Conservation (phyloP, 129 eudicot genomes). For the Ambrosia trifida region DNA sequence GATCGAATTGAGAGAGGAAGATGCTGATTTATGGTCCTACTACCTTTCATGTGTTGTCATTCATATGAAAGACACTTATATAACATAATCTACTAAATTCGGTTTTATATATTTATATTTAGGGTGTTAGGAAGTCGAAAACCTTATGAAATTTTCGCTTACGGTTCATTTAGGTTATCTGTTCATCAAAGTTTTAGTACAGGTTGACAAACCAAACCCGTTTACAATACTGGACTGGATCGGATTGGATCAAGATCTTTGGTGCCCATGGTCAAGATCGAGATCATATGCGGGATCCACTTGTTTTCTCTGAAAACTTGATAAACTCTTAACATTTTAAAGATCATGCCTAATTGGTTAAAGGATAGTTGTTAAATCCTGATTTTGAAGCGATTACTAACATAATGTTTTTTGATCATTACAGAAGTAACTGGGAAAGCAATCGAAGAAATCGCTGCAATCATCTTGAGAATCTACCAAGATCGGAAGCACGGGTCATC, state of each 20-base stretch:
- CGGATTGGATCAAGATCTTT: background rate
- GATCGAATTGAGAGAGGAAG: too few species aligned
- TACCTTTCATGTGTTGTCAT: background rate
- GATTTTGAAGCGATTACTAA: background rate
- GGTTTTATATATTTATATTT: background rate
- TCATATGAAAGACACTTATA: background rate
- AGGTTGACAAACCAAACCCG: background rate
- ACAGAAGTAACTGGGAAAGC: slow-evolving; percentile 83
- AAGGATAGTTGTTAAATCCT: background rate
- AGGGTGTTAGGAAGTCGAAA: background rate
- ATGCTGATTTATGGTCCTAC: too few species aligned
- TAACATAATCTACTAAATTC: background rate
- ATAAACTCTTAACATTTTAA: background rate
- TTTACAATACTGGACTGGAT: background rate
- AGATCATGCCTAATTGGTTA: background rate
- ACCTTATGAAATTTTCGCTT: background rate
- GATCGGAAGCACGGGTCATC: slow-evolving; percentile 52
- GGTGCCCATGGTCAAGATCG: background rate
- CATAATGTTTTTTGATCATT: background rate
- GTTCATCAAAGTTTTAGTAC: background rate
- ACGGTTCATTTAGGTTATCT: background rate
- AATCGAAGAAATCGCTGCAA: slow-evolving; percentile 74
- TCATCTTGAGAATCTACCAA: slow-evolving; percentile 62
- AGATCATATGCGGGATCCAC: background rate
- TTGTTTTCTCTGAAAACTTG: background rate